Evolutionary conservation across 1,284 basidiomycete genomes (phyloP), one percentile per base, ranked within the genome.

Genomic region (Melanopsichium pennsylvanicum): DNA sequence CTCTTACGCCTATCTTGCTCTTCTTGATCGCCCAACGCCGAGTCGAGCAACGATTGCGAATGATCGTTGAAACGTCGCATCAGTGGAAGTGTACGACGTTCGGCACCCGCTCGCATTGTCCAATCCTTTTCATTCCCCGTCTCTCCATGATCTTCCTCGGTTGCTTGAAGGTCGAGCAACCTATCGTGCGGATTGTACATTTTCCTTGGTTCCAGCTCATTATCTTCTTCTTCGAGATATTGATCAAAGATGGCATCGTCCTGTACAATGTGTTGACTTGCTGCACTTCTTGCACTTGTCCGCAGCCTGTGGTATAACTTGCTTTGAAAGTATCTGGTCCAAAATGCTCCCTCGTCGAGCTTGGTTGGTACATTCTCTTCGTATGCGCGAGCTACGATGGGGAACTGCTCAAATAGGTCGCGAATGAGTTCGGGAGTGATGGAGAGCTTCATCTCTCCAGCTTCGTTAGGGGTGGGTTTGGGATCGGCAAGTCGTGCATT

Each of bases 41-140:
- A 74, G 70, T 90, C 89, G 23, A 97, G 84, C 13, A 97, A 83
- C 66, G 92, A 85, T 73, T 94, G 91, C 0, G 92, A 95, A 82
- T 98, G 96, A 76, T 97, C 92, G 78, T 98, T 98, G 84, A 98
- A 98, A 74, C 95, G 90, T 35, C 96, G 86, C 74, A 99, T 97
- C 27, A 98, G 85, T 0, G 96, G 96, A 32, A 99, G 82, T 16
- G 90, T 90, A 19, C 88, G 89, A 42, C 89, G 85, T 80, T 96
- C 90, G 70, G 89, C 87, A 7, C 96, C 96, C 5, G 94, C 88
- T 78, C 93, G 90, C 96, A 98, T 99, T 0, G 96, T 97, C 38
- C 91, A 83, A 77, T 99, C 96, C 79, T 87, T 88, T 60, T 88
- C 86, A 70, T 93, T 95, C 5, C 92, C 90, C 2, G 89, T 89